Evolutionary conservation across 441 rosid genomes (phyloP), one percentile per base, ranked within the genome.

Genomic region (Euphorbia corollata): DNA sequence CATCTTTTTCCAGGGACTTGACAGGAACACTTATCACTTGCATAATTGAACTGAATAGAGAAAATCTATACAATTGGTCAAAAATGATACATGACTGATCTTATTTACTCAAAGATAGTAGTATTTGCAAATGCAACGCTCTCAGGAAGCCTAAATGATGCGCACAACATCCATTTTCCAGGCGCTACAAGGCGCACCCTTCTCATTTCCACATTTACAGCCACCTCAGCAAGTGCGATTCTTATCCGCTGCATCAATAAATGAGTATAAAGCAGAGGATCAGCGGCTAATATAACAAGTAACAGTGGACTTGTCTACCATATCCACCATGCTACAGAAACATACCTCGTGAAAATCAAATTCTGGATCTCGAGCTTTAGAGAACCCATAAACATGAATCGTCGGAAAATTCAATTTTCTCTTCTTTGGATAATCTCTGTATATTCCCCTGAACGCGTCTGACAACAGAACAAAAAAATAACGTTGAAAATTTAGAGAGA

Each of bases 361-460:
- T 65, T 92, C 97, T 5, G 92, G 96, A 82, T 90, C 96, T 69
- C 75, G 59, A 65, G 92, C 98, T 77, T 85, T 92, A 61, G 98
- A 92, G 81, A 92, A 92, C 50, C 97, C 98, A 66, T 90, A 88
- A 38, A 90, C 91, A 77, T 93, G 94, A 77, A 93, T 88, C 69
- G 61, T 74, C 55, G 96, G 98, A 65, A 84, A 77, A 63, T 69
- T 72, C 27, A 73, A 75, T 60, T 77, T 75, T 68, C 64, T 77
- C 6, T 72, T 73, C 61, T 69, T 79, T 12, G 71, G 81, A 50
- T 74, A 78, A 55, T 75, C 82, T 54, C 68, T 78, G 69, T 81
- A 90, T 70, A 86, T 72, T 73, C 96, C 98, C 61, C 80, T 79
- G 75, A 90, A 92, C 55, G 86, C 87, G 86, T 86, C 98, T 92